Conservation (phyloP, 2,329 filamentous ascomycete genomes). For the Ophiosphaerella korrae region DNA sequence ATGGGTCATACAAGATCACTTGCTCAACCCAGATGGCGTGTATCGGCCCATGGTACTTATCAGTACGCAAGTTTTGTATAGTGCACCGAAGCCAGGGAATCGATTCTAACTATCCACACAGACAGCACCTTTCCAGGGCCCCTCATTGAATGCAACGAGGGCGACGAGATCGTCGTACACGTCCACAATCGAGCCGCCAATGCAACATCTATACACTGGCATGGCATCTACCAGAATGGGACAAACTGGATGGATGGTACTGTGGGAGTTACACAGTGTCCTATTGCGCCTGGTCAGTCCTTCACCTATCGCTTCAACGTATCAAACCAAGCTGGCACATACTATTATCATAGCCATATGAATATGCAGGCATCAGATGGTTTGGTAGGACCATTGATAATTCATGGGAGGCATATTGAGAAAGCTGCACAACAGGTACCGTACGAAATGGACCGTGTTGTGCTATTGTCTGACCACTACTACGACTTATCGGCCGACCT, state of each 20-base stretch:
- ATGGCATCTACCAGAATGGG: slow-evolving; percentile 61
- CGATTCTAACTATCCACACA: too few species aligned
- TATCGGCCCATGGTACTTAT: slow-evolving; percentile 50
- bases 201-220: slow-evolving; percentile 67
- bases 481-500: slow-evolving; percentile 59
- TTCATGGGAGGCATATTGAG: slow-evolving; percentile 53
- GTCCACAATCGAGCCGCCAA: slow-evolving; percentile 61
- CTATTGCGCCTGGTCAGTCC: slow-evolving; percentile 59
- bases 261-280: slow-evolving; percentile 55
- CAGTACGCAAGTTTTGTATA: slow-evolving; percentile 8
- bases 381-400: slow-evolving; percentile 45
- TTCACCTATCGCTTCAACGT: slow-evolving; percentile 42
- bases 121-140: slow-evolving; percentile 48
- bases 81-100: too few species aligned
- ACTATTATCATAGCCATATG: slow-evolving; percentile 46
- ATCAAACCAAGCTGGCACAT: slow-evolving; percentile 44
- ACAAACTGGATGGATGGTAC: slow-evolving; percentile 61
- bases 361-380: slow-evolving; percentile 51
- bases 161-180: slow-evolving; percentile 70
- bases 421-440: slow-evolving; percentile 45
- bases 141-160: slow-evolving; percentile 56
- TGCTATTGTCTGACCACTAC: slow-evolving; percentile 72
- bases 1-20: slow-evolving; percentile 65
- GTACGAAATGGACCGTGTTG: slow-evolving; percentile 61
- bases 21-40: slow-evolving; percentile 63